Evolutionary conservation across 164 flowering plant species (phyloP).

Genomic region (Magnolia changhungtana): DNA sequence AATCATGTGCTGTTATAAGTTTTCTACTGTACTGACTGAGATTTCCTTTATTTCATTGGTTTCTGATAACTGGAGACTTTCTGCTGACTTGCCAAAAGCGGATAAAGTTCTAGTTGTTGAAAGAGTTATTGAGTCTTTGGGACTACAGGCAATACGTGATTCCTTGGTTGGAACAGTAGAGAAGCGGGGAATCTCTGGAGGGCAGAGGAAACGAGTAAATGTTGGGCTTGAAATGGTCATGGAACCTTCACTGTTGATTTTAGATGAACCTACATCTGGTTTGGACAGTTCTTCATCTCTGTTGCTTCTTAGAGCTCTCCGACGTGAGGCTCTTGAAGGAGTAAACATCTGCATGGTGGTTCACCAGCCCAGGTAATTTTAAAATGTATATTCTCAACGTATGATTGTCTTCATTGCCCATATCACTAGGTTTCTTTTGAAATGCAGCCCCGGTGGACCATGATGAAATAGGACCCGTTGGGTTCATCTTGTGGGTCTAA

Average conservation of each 20-base stretch:
- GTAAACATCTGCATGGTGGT: conserved; percentile 95
- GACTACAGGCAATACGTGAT: conserved; percentile 76
- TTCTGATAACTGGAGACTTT: conserved; percentile 42
- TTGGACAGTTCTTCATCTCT: conserved; percentile 93
- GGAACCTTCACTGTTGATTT: conserved; percentile 92
- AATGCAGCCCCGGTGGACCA: too few relatives aligned
- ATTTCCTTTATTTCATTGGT: conserved; percentile 7
- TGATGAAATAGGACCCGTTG: too few relatives aligned
- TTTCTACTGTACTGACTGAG: conserved; percentile 5
- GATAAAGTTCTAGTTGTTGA: conserved; percentile 92
- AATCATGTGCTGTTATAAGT: not conserved
- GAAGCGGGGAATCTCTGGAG: conserved; percentile 97
- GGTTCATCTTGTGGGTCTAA: too few relatives aligned
- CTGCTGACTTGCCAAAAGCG: conserved; percentile 69
- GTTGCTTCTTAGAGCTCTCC: conserved; percentile 87
- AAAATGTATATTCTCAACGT: not conserved
- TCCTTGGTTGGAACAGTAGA: conserved; percentile 97
- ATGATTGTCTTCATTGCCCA: not conserved
- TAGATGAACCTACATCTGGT: conserved; percentile 97
- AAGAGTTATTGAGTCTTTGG: conserved; percentile 90
- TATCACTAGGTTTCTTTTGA: too few relatives aligned
- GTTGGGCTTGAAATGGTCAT: conserved; percentile 99
- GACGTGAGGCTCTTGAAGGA: conserved; percentile 96
- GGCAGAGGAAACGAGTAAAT: conserved; percentile 96
- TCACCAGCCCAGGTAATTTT: conserved; percentile 91